phyloP scores from a whole-genome alignment of 108 stramenopile species.

The Stephanodiscus triporus region DNA sequence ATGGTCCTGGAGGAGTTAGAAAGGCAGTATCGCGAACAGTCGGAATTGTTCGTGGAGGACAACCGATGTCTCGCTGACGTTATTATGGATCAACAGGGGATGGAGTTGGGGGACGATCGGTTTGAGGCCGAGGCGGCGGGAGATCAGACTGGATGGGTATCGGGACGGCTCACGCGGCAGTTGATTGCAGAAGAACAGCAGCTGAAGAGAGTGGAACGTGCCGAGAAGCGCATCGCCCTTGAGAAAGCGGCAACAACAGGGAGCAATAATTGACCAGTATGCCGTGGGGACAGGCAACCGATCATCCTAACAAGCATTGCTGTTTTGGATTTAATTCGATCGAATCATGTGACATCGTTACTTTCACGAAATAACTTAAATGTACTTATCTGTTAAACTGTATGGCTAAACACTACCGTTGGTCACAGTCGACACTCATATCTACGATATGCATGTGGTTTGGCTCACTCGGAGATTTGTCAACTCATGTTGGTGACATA shows the following conservation, averaged over 20 bases:
- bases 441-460: no score
- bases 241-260: background rate
- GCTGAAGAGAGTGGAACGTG: constrained; percentile 1
- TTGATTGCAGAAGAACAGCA: constrained; percentile 17
- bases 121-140: constrained; percentile 18
- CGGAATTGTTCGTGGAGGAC: constrained; percentile 27
- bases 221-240: constrained; percentile 10
- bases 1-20: constrained; percentile 53
- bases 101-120: constrained; percentile 35
- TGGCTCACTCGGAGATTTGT: no score
- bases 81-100: constrained; percentile 29
- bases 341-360: no score
- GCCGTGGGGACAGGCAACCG: no score
- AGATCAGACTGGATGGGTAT: constrained; percentile 43
- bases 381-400: no score
- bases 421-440: no score
- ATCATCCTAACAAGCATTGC: no score
- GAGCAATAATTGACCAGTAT: background rate
- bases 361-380: no score
- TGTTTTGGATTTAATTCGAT: no score
- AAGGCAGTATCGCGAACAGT: constrained; percentile 40
- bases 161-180: constrained; percentile 41
- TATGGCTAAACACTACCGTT: no score
- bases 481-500: no score
- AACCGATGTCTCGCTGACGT: constrained; percentile 37